Base-by-base conservation (phyloP, 2,329 filamentous ascomycete genomes). In the Penicillium janthinellum region DNA sequence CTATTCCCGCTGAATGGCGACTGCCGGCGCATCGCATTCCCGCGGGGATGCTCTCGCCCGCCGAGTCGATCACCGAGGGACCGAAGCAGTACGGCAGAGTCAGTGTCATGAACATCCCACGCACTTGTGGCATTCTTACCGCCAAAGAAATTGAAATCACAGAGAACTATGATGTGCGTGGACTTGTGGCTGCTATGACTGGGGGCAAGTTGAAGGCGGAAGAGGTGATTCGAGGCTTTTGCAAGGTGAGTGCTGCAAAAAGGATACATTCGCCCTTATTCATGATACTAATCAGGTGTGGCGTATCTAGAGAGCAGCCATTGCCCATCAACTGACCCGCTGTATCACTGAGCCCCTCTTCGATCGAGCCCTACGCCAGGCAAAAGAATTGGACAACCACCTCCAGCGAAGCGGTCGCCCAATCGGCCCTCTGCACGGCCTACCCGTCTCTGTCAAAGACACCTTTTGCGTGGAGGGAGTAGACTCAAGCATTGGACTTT, bases 371-470 rank as follows among this genome's bases (percentile, higher is more conserved):
- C 35, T 86, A 0, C 57, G 74, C 11, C 77, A 78, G 12, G 84
- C 84, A 0, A 66, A 72, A 6, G 69, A 78, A 28, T 76, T 86
- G 0, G 84, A 87, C 54, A 68, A 74, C 0, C 75, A 83, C 56
- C 63, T 78, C 22, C 58, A 64, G 7, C 70, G 68, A 35, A 77
- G 75, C 25, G 78, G 77, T 0, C 75, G 71, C 56, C 75, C 82
- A 0, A 65, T 84, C 2, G 87, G 87, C 0, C 86, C 87, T 0
- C 77, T 90, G 0, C 86, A 89, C 66, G 86, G 87, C 1, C 77
- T 89, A 0, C 86, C 86, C 0, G 79, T 90, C 22, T 80, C 78
- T 11, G 62, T 84, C 6, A 84, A 82, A 50, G 78, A 82, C 50
- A 77, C 81, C 55, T 80, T 82, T 63, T 68, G 75, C 48, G 60